Conservation (phyloP, 176 grass and related monocot species). For the Aegilops speltoides region DNA sequence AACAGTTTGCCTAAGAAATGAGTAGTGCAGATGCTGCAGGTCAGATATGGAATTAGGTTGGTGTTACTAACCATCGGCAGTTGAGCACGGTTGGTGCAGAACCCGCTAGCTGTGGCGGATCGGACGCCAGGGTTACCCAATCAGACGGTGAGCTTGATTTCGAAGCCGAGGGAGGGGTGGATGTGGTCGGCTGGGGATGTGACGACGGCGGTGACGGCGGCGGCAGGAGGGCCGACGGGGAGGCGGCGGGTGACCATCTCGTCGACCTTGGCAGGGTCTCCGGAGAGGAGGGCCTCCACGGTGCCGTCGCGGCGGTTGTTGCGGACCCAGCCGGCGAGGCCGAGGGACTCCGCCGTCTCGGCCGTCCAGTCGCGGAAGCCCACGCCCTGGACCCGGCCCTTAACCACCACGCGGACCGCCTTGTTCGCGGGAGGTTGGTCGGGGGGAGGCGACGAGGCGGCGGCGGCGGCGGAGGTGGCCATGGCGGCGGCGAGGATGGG, state of each 20-base stretch:
- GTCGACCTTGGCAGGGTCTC: constrained; percentile 48
- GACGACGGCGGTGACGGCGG: constrained; percentile 61
- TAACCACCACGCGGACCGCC: constrained; percentile 61
- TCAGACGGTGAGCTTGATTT: constrained; percentile 63
- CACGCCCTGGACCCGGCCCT: constrained; percentile 79
- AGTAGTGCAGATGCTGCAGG: background rate
- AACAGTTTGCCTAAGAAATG: background rate
- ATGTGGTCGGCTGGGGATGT: constrained; percentile 47
- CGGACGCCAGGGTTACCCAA: background rate
- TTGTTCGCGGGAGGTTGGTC: constrained; percentile 22
- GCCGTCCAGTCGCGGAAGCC: constrained; percentile 83
- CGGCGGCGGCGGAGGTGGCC: constrained; percentile 3
- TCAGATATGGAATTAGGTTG: background rate
- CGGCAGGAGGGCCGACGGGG: constrained; percentile 35
- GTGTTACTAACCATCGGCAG: background rate
- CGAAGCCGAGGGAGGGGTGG: constrained; percentile 51
- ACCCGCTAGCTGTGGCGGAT: background rate
- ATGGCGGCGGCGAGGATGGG: background rate
- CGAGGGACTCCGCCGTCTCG: constrained; percentile 64
- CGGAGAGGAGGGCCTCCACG: constrained; percentile 81
- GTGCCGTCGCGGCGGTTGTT: constrained; percentile 77
- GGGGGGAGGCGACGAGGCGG: constrained; percentile 26
- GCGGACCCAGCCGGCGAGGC: constrained; percentile 76
- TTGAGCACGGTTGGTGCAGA: background rate
- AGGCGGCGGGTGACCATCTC: constrained; percentile 67